These are phyloP conservation scores for Candida anutae DNA, from an alignment of 1,139 yeast genomes.

Conservation along the genomic window DNA sequence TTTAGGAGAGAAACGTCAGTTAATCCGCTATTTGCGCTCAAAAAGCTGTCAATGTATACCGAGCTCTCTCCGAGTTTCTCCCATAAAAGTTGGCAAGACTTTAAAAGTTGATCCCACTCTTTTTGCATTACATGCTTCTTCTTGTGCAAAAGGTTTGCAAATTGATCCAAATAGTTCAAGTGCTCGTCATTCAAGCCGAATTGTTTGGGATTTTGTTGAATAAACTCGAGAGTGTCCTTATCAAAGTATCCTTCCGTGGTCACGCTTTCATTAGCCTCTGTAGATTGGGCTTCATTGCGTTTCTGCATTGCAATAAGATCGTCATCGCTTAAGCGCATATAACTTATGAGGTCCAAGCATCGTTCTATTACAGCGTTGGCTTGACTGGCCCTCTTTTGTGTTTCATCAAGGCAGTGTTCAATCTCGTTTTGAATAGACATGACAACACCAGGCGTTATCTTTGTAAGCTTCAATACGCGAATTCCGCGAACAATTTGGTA, in stretches of 20 bases:
- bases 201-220: slow-evolving; percentile 29
- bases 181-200: slow-evolving; percentile 35
- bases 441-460: slow-evolving; percentile 26
- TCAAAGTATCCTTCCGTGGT: slow-evolving; percentile 22
- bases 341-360: slow-evolving; percentile 21
- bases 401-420: slow-evolving; percentile 18
- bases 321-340: slow-evolving; percentile 25
- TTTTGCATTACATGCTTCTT: slow-evolving; percentile 26
- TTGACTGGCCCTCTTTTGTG: slow-evolving; percentile 16
- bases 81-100: slow-evolving; percentile 44
- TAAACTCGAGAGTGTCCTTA: slow-evolving; percentile 28
- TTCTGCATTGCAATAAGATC: slow-evolving; percentile 29
- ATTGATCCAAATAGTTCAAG: slow-evolving; percentile 21
- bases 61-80: slow-evolving; percentile 34
- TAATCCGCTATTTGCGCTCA: slow-evolving; percentile 24
- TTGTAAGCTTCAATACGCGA: slow-evolving; percentile 29
- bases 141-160: slow-evolving; percentile 19
- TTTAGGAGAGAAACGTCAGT: slow-evolving; percentile 30
- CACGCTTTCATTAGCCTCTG: slow-evolving; percentile 10
- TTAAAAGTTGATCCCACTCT: slow-evolving; percentile 23
- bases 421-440: slow-evolving; percentile 18
- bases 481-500: slow-evolving; percentile 30
- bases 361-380: slow-evolving; percentile 17
- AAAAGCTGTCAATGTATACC: slow-evolving; percentile 31
- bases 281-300: slow-evolving; percentile 10